Conservation (phyloP, 2,329 filamentous ascomycete species). For the Pseudogymnoascus sp. region DNA sequence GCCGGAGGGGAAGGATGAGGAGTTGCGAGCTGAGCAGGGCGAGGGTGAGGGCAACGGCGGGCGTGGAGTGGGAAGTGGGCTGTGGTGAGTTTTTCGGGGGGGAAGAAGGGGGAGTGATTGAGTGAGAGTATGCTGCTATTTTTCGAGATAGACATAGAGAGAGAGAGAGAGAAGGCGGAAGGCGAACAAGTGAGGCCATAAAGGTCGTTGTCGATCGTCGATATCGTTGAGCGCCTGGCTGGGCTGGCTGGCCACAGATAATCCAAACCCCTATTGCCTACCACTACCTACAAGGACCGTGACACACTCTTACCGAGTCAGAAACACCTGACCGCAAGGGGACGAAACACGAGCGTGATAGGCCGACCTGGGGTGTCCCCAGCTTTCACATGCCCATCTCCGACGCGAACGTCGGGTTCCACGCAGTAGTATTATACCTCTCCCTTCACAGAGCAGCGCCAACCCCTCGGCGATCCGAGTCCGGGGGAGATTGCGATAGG, state of each 20-base stretch:
- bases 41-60: conserved; percentile 64
- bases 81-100: conserved; percentile 77
- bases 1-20: conserved; percentile 75
- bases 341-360: neutral
- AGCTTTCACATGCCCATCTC: neutral
- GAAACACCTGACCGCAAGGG: neutral
- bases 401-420: neutral
- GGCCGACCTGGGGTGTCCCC: neutral
- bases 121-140: neutral
- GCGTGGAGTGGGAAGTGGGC: conserved; percentile 96
- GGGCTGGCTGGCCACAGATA: neutral
- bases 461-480: neutral
- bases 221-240: neutral
- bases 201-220: neutral
- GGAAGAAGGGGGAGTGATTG: conserved; percentile 39
- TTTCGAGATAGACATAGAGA: neutral
- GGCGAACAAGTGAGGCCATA: neutral
- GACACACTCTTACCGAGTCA: neutral
- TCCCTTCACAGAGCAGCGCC: neutral
- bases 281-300: neutral
- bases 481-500: neutral
- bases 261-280: neutral
- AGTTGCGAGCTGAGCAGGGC: conserved; percentile 60
- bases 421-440: neutral
- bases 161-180: neutral